phyloP scores from a whole-genome alignment of 306 rosid genomes.

The Crotalaria pallida region DNA sequence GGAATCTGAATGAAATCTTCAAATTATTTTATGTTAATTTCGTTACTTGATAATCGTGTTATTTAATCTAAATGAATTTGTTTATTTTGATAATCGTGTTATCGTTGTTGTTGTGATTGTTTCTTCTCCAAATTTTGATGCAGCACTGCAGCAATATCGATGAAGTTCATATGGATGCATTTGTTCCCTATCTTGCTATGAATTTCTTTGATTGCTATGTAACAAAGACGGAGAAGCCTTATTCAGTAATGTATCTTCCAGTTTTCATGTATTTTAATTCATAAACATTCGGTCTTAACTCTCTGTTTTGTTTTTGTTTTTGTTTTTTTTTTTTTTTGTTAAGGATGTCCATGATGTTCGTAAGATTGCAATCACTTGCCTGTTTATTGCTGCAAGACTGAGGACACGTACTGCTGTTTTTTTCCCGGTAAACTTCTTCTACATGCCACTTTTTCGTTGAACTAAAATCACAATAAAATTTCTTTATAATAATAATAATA shows the following conservation, averaged over 20 bases:
- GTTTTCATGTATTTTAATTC: background rate
- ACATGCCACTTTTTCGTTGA: background rate
- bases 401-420: background rate
- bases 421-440: background rate
- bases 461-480: no score
- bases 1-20: no score
- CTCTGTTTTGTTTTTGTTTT: background rate
- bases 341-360: background rate
- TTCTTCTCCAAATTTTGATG: background rate
- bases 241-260: background rate
- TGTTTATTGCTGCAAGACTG: constrained; percentile 2
- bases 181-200: constrained; percentile 17
- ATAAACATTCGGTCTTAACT: background rate
- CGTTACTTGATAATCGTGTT: no score
- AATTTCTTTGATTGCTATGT: constrained; percentile 12
- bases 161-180: background rate
- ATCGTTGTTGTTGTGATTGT: background rate
- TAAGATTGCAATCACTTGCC: background rate
- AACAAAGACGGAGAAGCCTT: background rate
- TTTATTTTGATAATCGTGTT: background rate
- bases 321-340: background rate
- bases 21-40: no score
- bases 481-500: no score
- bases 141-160: background rate
- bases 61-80: background rate